These are phyloP conservation scores for Petasospora rhodanensis DNA, from an alignment of 1,139 yeast genomes.

Conservation along the genomic window DNA sequence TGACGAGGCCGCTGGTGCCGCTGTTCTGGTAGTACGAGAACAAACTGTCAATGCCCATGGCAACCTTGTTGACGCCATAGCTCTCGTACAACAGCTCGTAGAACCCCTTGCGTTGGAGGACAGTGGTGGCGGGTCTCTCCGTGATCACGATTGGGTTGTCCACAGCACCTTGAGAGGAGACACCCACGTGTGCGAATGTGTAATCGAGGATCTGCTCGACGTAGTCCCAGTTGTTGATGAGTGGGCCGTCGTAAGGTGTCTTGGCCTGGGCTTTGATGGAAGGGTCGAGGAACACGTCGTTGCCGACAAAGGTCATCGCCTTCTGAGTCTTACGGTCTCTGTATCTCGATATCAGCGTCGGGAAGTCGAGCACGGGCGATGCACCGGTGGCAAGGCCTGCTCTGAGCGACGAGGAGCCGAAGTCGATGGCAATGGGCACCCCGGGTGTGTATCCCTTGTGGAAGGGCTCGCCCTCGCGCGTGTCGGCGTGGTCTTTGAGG, in stretches of 20 bases:
- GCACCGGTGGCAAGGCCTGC: slow-evolving; percentile 59
- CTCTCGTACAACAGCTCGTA: slow-evolving; percentile 82
- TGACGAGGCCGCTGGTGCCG: slow-evolving; percentile 55
- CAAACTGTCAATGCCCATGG: slow-evolving; percentile 78
- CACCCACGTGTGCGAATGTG: slow-evolving; percentile 74
- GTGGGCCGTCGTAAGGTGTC: slow-evolving; percentile 82
- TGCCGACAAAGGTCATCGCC: slow-evolving; percentile 72
- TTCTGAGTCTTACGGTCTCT: slow-evolving; percentile 70
- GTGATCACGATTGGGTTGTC: slow-evolving; percentile 81
- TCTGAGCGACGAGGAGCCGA: slow-evolving; percentile 69
- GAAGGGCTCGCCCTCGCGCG: slow-evolving; percentile 43
- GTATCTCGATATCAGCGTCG: slow-evolving; percentile 65
- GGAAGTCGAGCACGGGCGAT: slow-evolving; percentile 63
- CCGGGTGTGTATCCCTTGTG: slow-evolving; percentile 42
- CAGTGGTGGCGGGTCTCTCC: slow-evolving; percentile 69
- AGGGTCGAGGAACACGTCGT: slow-evolving; percentile 72
- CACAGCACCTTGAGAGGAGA: slow-evolving; percentile 50
- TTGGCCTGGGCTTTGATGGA: slow-evolving; percentile 63
- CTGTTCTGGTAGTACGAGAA: slow-evolving; percentile 62
- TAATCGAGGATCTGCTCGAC: slow-evolving; percentile 81
- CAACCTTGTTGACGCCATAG: slow-evolving; percentile 66
- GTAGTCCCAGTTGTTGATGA: slow-evolving; percentile 90
- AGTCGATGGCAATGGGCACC: slow-evolving; percentile 76
- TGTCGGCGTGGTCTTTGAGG: slow-evolving; percentile 18
- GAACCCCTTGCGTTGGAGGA: slow-evolving; percentile 65